These are phyloP conservation scores for Lolium rigidum DNA, from an alignment of 176 grass and related monocot genomes.

Conservation along the genomic window DNA sequence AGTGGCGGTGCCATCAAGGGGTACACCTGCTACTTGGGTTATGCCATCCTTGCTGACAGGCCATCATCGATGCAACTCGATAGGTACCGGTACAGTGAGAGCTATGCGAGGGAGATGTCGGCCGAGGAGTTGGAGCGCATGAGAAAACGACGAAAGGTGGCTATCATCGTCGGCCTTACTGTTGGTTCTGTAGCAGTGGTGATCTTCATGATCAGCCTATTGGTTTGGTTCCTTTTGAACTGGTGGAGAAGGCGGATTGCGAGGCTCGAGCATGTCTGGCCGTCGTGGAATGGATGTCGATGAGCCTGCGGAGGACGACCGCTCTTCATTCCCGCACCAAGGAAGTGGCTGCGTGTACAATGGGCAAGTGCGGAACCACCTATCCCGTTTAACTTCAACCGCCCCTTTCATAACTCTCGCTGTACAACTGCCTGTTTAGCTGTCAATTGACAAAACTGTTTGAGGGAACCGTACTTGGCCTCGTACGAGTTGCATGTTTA, in stretches of 20 bases:
- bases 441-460: too few relatives aligned
- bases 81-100: neutral
- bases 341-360: too few relatives aligned
- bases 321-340: too few relatives aligned
- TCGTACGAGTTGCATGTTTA: too few relatives aligned
- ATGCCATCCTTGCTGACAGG: neutral
- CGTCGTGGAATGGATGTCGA: too few relatives aligned
- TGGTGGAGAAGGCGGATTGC: neutral
- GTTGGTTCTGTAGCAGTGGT: neutral
- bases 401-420: too few relatives aligned
- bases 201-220: neutral
- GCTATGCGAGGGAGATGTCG: neutral
- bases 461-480: too few relatives aligned
- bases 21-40: constrained; percentile 45
- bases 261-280: too few relatives aligned
- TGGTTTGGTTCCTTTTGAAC: neutral
- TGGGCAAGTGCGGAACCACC: neutral
- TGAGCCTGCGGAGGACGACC: too few relatives aligned
- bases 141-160: neutral
- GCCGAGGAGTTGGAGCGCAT: neutral
- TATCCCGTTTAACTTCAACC: neutral
- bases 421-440: too few relatives aligned
- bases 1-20: neutral
- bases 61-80: neutral
- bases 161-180: neutral